These are phyloP conservation scores for Acer negundo DNA, from an alignment of 345 rosid species.

Conservation along the genomic window DNA sequence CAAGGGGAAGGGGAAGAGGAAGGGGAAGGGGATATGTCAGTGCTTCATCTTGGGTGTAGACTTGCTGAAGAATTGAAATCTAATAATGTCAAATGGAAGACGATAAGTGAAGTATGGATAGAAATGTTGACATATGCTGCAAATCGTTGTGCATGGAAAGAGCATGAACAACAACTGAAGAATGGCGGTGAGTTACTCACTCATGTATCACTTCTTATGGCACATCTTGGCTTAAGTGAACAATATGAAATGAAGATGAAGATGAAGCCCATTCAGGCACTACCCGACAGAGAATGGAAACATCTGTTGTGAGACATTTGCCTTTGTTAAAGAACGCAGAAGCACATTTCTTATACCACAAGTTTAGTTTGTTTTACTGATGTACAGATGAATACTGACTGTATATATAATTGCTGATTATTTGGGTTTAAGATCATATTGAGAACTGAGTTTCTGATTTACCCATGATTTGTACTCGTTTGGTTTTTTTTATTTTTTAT, in stretches of 20 bases:
- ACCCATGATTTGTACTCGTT: too few relatives aligned
- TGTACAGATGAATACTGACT: too few relatives aligned
- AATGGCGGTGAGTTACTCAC: constrained; percentile 32
- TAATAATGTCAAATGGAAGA: constrained; percentile 16
- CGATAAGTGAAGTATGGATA: constrained; percentile 25
- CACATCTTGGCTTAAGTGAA: constrained; percentile 24
- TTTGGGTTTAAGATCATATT: too few relatives aligned
- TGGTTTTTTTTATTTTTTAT: accelerated
- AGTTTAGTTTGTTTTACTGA: too few relatives aligned
- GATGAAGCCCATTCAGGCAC: too few relatives aligned
- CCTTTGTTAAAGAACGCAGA: too few relatives aligned
- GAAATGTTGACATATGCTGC: constrained; percentile 31
- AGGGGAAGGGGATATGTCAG: not conserved
- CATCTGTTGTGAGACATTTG: too few relatives aligned
- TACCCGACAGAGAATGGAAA: too few relatives aligned
- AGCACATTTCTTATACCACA: too few relatives aligned
- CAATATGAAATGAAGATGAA: constrained; percentile 1
- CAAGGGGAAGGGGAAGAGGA: too few relatives aligned
- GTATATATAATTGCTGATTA: too few relatives aligned
- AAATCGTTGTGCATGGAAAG: constrained; percentile 23
- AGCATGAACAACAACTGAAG: constrained; percentile 24
- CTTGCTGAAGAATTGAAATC: constrained; percentile 5
- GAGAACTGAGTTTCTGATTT: too few relatives aligned
- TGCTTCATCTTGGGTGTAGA: constrained; percentile 12
- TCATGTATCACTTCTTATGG: constrained; percentile 28